Evolutionary conservation across 192 early-diverging fungal genomes (phyloP).

Genomic region (Umbelopsis isabellina): DNA sequence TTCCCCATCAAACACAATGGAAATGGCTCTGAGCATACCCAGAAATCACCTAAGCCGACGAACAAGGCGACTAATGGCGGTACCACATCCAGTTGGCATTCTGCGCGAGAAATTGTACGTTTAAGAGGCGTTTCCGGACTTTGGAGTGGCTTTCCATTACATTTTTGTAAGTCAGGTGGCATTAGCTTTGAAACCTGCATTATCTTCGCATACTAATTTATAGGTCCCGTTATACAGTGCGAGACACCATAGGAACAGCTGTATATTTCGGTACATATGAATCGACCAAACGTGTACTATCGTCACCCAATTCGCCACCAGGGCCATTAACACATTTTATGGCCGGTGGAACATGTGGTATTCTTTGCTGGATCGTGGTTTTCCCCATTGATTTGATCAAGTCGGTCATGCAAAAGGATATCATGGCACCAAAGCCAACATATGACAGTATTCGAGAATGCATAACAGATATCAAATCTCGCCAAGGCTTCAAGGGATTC

Average conservation of each 20-base stretch:
- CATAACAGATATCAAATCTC: conserved; percentile 54
- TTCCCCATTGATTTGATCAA: conserved; percentile 82
- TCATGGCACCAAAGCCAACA: conserved; percentile 51
- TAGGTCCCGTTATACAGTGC: conserved; percentile 21
- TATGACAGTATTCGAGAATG: conserved; percentile 48
- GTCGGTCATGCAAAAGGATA: conserved; percentile 76
- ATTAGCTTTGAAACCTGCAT: background rate
- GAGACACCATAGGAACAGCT: conserved; percentile 69
- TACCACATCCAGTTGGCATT: conserved; percentile 48
- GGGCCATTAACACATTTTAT: conserved; percentile 75
- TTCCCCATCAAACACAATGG: background rate
- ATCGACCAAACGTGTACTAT: conserved; percentile 47
- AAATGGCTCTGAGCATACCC: background rate
- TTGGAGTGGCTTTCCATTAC: conserved; percentile 42
- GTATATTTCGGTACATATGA: conserved; percentile 75
- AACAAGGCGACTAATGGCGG: background rate
- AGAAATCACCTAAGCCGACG: background rate
- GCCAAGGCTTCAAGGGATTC: conserved; percentile 60
- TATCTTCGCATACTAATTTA: background rate
- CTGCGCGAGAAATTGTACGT: conserved; percentile 49
- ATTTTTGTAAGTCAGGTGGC: conserved; percentile 26
- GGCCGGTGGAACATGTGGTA: conserved; percentile 77
- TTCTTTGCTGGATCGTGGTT: conserved; percentile 75
- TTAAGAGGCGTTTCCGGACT: conserved; percentile 47
- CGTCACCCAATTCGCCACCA: conserved; percentile 45